Evolutionary conservation across 352 stramenopile genomes (phyloP).

Genomic region (Phytophthora fragariae): DNA sequence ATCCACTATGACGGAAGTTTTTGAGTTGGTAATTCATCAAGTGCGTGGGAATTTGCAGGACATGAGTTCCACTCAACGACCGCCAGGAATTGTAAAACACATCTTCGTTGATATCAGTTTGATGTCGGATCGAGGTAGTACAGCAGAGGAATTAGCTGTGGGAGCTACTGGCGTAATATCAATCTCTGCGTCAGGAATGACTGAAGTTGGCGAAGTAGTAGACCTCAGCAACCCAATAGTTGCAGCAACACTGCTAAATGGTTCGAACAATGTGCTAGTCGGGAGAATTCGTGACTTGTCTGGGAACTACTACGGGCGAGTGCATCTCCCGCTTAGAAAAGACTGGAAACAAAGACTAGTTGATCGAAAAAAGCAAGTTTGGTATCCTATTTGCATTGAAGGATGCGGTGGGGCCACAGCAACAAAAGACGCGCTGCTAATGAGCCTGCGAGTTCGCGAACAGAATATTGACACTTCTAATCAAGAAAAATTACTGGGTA

Average conservation of each 20-base stretch:
- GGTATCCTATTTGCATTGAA: constrained; percentile 20
- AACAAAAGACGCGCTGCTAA: constrained; percentile 27
- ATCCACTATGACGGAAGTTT: background rate
- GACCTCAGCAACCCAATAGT: constrained; percentile 38
- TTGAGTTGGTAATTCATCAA: constrained; percentile 39
- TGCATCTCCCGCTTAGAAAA: constrained; percentile 43
- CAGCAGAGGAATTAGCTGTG: constrained; percentile 15
- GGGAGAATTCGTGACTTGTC: constrained; percentile 33
- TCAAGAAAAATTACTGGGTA: constrained; percentile 9
- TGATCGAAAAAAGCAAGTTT: constrained; percentile 17
- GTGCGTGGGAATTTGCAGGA: constrained; percentile 13
- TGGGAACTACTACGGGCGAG: constrained; percentile 25
- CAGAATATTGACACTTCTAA: background rate
- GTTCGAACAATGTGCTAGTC: constrained; percentile 23
- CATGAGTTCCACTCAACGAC: background rate
- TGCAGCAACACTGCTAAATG: constrained; percentile 11
- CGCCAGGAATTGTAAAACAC: constrained; percentile 3
- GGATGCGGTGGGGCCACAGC: background rate
- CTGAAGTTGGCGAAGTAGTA: constrained; percentile 25
- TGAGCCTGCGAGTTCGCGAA: constrained; percentile 27
- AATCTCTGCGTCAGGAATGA: constrained; percentile 18
- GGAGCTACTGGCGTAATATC: constrained; percentile 19
- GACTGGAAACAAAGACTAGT: constrained; percentile 37
- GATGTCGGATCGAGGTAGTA: constrained; percentile 7
- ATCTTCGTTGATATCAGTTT: constrained; percentile 34